Base-by-base conservation (phyloP, 257 asterid species). In the Solanum appendiculatum region DNA sequence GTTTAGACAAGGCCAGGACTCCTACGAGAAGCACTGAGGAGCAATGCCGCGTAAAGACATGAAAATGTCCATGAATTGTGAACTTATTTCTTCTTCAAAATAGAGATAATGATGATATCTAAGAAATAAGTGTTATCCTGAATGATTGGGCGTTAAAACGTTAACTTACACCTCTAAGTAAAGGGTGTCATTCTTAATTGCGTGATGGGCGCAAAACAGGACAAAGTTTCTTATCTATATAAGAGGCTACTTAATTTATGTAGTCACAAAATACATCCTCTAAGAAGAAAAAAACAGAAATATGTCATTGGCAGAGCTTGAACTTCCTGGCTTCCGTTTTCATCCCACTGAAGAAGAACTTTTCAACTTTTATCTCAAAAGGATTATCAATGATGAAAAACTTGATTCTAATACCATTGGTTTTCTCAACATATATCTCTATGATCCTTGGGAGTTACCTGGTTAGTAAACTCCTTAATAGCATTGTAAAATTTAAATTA, bases 271-370 rank as follows among this genome's bases (percentile, higher is more conserved):
- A 64, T n/a, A 12, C 11, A 37, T 27, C 36, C 20, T 37, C 3
- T n/a, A 12, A 72, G 27, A 34, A 34, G 36, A 14, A 16, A 46
- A 46, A 46, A 46, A 46, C 6, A 70, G 7, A 9, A 77, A 40
- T 25, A 77, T 77, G 84, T 86, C 90, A 34, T 56, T 64, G 69
- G 21, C 29, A 2, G 93, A 89, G 87, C 13, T 84, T 18, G 46
- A 89, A 70, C 88, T 95, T 86, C 98, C 98, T 0, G 98, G 98
- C 40, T 95, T 95, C 89, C 89, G 98, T 70, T 95, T 95, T 85
- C 98, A 95, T 78, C 98, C 98, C 1, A 95, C 95, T 2, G 98
- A 93, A 83, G 96, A 95, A 89, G 98, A 95, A 87, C 96, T 95
- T 63, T 25, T 95, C 48, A 88, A 87, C 74, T 95, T 93, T 89